phyloP scores from a whole-genome alignment of 2,329 filamentous ascomycete species.

The Emmonsia crescens region DNA sequence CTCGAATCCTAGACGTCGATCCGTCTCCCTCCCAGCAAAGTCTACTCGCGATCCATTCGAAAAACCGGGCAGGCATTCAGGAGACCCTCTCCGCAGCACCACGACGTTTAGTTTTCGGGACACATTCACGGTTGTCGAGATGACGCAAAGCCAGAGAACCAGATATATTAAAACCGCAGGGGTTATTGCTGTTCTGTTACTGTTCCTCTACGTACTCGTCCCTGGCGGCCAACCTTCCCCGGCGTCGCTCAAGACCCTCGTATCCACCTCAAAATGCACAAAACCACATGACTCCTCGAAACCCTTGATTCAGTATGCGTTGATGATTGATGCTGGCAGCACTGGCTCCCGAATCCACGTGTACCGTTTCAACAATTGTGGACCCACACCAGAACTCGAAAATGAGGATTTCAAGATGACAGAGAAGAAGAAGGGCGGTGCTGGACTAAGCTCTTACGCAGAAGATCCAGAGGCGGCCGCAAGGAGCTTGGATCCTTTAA shows the following conservation, averaged over 20 bases:
- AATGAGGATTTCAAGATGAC: slow-evolving; percentile 90
- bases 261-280: slow-evolving; percentile 57
- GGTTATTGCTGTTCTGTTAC: slow-evolving; percentile 46
- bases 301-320: slow-evolving; percentile 89
- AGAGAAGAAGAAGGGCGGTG: slow-evolving; percentile 67
- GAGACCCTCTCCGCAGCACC: slow-evolving; percentile 22
- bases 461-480: slow-evolving; percentile 79
- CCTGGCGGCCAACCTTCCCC: slow-evolving; percentile 22
- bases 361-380: slow-evolving; percentile 99
- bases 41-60: slow-evolving; percentile 35
- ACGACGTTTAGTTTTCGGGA: slow-evolving; percentile 34
- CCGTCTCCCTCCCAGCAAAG: slow-evolving; percentile 40
- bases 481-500: slow-evolving; percentile 73
- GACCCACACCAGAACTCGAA: slow-evolving; percentile 86
- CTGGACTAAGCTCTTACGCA: slow-evolving; percentile 73
- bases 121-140: slow-evolving; percentile 33
- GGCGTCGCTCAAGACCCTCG: background rate
- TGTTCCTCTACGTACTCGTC: slow-evolving; percentile 47
- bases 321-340: slow-evolving; percentile 98
- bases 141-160: slow-evolving; percentile 52
- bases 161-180: slow-evolving; percentile 53
- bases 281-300: slow-evolving; percentile 78
- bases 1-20: slow-evolving; percentile 40
- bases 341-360: slow-evolving; percentile 97
- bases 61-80: slow-evolving; percentile 35